Evolutionary conservation across 192 early-diverging fungal genomes (phyloP), one percentile per base, ranked within the genome.

Genomic region (Entomortierella beljakovae): DNA sequence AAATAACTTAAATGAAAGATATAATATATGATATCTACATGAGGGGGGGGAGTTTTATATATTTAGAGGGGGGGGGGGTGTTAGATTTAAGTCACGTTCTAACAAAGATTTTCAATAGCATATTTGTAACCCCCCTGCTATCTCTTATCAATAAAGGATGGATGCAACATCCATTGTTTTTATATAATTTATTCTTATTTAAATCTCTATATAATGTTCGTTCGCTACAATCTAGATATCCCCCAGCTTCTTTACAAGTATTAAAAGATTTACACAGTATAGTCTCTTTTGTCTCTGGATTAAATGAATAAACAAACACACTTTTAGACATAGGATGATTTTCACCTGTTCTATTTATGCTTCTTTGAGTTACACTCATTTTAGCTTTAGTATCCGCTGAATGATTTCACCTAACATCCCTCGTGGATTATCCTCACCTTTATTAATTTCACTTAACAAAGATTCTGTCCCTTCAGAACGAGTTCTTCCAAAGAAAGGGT

Each of bases 401-500:
- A 61, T 57, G 56, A 57, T 25, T n/a, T n/a, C n/a, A n/a, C n/a
- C n/a, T n/a, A 46, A 40, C 7, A 40, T 40, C 13, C 37, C 13
- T 40, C 37, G 7, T 40, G 6, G 37, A 6, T 9, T 6, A 6
- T 38, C 13, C 13, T 8, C 13, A 38, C 37, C 37, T 38, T 6
- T 38, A 6, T 8, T 38, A 13, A 38, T 13, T 8, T 38, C 37
- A 13, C 37, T 38, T 8, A 38, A 8, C 13, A 38, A 38, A 38
- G 37, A 6, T 38, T 38, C 13, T 8, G 37, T 38, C 13, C 13
- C 37, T 8, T 8, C 6, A 13, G 37, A 38, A 6, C 13, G 6
- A 38, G 37, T 59, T 59, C 23, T 59, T 40, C 37, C 37, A 59
- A 38, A 59, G 2, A 34, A n/a, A 59, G 57, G 57, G 40, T 34